These are phyloP conservation scores for Russula emetica DNA, from an alignment of 768 basidiomycete genomes.

Conservation along the genomic window DNA sequence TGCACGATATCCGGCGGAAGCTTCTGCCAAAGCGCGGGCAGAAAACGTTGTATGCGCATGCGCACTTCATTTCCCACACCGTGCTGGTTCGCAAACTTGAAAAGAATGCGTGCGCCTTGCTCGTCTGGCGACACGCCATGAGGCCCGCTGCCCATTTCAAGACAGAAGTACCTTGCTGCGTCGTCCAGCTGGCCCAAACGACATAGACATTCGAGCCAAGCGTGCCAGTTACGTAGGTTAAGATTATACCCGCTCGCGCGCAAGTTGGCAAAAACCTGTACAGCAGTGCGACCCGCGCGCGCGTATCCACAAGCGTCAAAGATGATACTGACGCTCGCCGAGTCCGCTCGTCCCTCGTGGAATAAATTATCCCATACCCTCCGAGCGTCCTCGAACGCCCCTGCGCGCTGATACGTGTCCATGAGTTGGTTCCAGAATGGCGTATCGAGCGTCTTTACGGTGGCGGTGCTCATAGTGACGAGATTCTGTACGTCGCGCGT, in stretches of 20 bases:
- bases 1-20: conserved; percentile 16
- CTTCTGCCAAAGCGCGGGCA: conserved; percentile 16
- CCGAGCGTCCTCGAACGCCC: conserved; percentile 64
- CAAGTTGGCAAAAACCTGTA: conserved; percentile 52
- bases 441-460: conserved; percentile 63
- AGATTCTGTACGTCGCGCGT: conserved; percentile 67
- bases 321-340: conserved; percentile 72
- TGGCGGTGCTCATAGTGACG: conserved; percentile 65
- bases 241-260: conserved; percentile 47
- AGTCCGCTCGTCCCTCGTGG: conserved; percentile 52
- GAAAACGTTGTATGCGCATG: conserved; percentile 19
- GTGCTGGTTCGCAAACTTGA: too few relatives aligned
- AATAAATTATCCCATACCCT: conserved; percentile 77
- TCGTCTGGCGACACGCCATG: too few relatives aligned
- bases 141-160: too few relatives aligned
- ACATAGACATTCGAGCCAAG: conserved; percentile 84
- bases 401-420: conserved; percentile 81
- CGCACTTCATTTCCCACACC: too few relatives aligned
- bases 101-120: too few relatives aligned
- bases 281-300: conserved; percentile 47
- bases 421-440: conserved; percentile 69
- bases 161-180: conserved; percentile 36
- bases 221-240: conserved; percentile 71
- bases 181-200: conserved; percentile 61
- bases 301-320: conserved; percentile 78